Evolutionary conservation across 225 moss, liverwort and hornwort genomes (phyloP), one percentile per base, ranked within the genome.

Genomic region (Anthoceros angustus): DNA sequence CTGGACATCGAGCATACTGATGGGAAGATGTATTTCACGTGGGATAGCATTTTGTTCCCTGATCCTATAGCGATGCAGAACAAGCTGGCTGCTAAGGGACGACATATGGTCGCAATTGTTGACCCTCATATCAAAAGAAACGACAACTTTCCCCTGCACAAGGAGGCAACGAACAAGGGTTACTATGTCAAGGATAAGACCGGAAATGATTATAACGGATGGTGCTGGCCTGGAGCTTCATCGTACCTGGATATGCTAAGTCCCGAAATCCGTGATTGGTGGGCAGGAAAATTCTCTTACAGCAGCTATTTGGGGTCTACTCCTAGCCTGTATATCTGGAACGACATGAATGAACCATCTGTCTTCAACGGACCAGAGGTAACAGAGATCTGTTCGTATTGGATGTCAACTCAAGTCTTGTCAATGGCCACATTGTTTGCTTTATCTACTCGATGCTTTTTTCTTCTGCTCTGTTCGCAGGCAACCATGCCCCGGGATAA

Each of bases 341-440:
- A 98, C 77, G 98, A 98, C 73, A 98, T 98, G 98, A 98, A 98
- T 63, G 98, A 98, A 73, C 98, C 98, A 20, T 98, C 98, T 40
- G 98, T 98, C 32, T 98, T 98, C 68, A 98, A 89, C 80, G 98
- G 98, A 39, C 95, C 95, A 20, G 95, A 98, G 95, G 95, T 92
- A 84, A 65, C 41, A 69, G 42, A n/a, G n/a, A n/a, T n/a, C n/a
- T n/a, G 21, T 61, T 64, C 41, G 66, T 55, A 50, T 9, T 9
- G n/a, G 12, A 12, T 48, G 50, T 20, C 8, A 55, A 7, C 55
- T 55, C 1, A 8, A 55, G n/a, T 55, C n/a, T 55, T 7, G 23
- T 15, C 23, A 5, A 6, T 55, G 23, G 0, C 7, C 55, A 55
- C 4, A 46, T 48, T 61, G 25, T 4, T 42, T 41, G 68, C 49